phyloP scores from a whole-genome alignment of 177 flowering plant species.

The Vitis hybrid region DNA sequence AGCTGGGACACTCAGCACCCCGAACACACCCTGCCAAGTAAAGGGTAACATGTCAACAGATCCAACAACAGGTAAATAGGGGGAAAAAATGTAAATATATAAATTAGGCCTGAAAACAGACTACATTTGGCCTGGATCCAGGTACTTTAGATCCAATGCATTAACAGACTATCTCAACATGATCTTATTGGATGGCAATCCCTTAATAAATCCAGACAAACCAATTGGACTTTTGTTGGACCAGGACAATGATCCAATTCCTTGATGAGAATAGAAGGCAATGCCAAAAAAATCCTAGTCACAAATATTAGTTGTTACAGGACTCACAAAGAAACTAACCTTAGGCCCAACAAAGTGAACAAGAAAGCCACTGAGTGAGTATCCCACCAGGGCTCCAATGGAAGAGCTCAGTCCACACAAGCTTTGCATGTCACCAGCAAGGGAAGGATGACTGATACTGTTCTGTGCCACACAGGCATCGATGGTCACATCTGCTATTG shows the following conservation, averaged over 20 bases:
- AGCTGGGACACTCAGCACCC: constrained; percentile 69
- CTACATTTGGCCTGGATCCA: no score
- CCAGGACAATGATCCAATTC: no score
- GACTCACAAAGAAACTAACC: constrained; percentile 39
- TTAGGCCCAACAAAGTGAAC: constrained; percentile 83
- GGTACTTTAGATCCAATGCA: no score
- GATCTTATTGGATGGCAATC: no score
- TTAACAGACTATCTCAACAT: no score
- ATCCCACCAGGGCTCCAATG: constrained; percentile 79
- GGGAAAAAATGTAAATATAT: no score
- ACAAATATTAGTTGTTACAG: neutral
- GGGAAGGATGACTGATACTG: constrained; percentile 65
- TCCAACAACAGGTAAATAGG: neutral
- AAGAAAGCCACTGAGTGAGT: constrained; percentile 79
- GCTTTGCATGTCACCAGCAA: constrained; percentile 95
- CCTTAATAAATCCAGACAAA: no score
- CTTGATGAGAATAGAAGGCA: no score
- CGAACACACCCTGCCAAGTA: constrained; percentile 75
- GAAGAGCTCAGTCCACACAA: constrained; percentile 80
- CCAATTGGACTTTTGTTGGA: no score
- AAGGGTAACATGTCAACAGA: constrained; percentile 2
- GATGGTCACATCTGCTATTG: constrained; percentile 93
- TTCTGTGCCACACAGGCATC: constrained; percentile 98
- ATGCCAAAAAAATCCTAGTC: no score
- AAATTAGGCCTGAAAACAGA: no score